phyloP scores from a whole-genome alignment of 495 filamentous ascomycete genomes.

The Paragyromitra xinjiangensis region DNA sequence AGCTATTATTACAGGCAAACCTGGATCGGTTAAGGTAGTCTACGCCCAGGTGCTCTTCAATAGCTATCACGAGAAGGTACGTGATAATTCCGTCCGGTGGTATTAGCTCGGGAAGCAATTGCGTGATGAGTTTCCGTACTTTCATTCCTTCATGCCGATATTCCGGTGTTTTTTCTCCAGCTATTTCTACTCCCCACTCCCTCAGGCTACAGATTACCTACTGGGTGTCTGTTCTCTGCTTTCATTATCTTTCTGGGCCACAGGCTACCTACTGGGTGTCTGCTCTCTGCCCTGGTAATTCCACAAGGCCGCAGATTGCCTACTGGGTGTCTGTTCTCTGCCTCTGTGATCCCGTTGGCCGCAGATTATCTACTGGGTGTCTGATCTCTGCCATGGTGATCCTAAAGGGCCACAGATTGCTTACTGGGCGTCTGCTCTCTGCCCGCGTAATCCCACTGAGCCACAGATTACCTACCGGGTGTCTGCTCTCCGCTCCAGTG shows the following conservation, averaged over 20 bases:
- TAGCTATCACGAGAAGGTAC: not conserved
- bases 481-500: constrained; percentile 15
- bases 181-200: not conserved
- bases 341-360: not conserved
- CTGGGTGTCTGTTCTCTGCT: not conserved
- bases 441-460: constrained; percentile 16
- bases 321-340: not conserved
- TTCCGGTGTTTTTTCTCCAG: not conserved
- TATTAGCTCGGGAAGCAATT: not conserved
- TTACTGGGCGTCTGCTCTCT: constrained; percentile 9
- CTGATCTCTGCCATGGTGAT: not conserved
- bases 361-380: not conserved
- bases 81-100: not conserved
- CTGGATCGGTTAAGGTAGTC: not conserved
- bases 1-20: not conserved
- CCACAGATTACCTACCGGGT: constrained; percentile 30
- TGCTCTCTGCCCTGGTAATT: not conserved
- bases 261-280: not conserved
- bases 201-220: not conserved
- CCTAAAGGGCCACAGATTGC: constrained; percentile 9
- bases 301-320: not conserved
- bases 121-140: not conserved
- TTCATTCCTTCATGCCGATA: not conserved
- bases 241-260: not conserved
- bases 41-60: not conserved